Base-by-base conservation (phyloP, 208 protist species). In the Leishmania tarentolae region DNA sequence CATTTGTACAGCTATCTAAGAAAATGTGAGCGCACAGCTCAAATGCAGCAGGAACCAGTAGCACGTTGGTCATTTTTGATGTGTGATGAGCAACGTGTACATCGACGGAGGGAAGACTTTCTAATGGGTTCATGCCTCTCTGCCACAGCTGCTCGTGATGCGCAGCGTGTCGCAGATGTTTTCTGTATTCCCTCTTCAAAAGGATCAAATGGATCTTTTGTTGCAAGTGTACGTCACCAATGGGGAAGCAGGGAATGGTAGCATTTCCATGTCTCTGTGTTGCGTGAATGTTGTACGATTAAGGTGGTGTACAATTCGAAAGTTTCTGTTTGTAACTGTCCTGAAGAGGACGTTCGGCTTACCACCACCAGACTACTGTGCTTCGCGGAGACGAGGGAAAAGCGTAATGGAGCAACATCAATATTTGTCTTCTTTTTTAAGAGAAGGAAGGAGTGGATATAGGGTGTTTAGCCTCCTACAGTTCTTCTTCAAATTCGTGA, bases 381-480 rank as follows among this genome's bases (percentile, higher is more conserved):
- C 3, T 82, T 85, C 42, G 79, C 72, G 1, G 88, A 81, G 37
- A 42, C 80, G 50, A 82, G 85, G 46, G 74, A 75, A 2, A 87
- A 86, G 46, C 86, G 78, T 47, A 74, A 78, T 53, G 65, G 63
- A 0, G 46, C 70, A 2, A 75, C 86, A 17, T 74, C 83, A 31
- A 61, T 88, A 1, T 89, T 91, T 78, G 68, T 93, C 17, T 93
- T 95, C 77, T 84, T 84, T 61, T 87, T 92, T 1, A 88, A 91
- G 52, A 90, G 89, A 2, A 53, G 87, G n/a, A 91, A 87, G 35
- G 92, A 95, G 46, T 94, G 88, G 72, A 88, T 94, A 5, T 92
- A 95, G 69, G 88, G 92, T 8, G 35, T 57, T 19, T 83, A 93
- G 68, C 73, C 50, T n/a, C 70, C 93, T 1, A 92, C 92, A 65